Conservation (phyloP, 805 yeast species). For the Vanderwaltozyma verrucispora region DNA sequence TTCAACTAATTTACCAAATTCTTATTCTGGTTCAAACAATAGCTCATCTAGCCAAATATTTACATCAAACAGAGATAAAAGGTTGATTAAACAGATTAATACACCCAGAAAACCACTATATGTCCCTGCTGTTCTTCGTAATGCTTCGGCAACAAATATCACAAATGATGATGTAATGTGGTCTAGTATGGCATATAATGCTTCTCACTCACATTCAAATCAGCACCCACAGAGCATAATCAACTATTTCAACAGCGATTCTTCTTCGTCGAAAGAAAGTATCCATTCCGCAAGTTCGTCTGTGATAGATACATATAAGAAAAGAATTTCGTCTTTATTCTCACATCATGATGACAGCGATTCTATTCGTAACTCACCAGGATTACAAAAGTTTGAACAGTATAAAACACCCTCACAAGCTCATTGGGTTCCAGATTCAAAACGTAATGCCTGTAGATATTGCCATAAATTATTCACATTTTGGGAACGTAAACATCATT, state of each 20-base stretch:
- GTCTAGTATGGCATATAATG: conserved; percentile 2
- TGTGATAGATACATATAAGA: conserved; percentile 10
- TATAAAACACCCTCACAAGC: conserved; percentile 37
- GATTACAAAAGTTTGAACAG: conserved; percentile 2
- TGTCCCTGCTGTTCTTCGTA: conserved; percentile 78
- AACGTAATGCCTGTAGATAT: conserved; percentile 51
- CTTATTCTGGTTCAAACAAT: too few species aligned
- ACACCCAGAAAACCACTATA: conserved; percentile 81
- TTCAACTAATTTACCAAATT: too few species aligned
- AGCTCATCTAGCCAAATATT: too few species aligned
- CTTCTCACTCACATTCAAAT: neutral
- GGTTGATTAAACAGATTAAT: conserved; percentile 51
- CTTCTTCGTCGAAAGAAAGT: conserved; percentile 13
- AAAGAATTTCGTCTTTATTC: conserved; percentile 9
- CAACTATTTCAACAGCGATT: neutral
- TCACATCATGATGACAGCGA: conserved; percentile 6
- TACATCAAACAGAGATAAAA: conserved; percentile 4
- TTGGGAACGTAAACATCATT: conserved; percentile 73
- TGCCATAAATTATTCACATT: conserved; percentile 65
- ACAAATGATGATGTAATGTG: conserved; percentile 32
- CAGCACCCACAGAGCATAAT: neutral
- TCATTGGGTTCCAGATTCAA: conserved; percentile 70
- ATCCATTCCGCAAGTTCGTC: conserved; percentile 20
- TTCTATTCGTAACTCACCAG: conserved; percentile 1
- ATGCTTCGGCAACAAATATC: conserved; percentile 34